These are phyloP conservation scores for Leptographium radiaticola DNA, from an alignment of 2,329 filamentous ascomycete species.

Conservation along the genomic window DNA sequence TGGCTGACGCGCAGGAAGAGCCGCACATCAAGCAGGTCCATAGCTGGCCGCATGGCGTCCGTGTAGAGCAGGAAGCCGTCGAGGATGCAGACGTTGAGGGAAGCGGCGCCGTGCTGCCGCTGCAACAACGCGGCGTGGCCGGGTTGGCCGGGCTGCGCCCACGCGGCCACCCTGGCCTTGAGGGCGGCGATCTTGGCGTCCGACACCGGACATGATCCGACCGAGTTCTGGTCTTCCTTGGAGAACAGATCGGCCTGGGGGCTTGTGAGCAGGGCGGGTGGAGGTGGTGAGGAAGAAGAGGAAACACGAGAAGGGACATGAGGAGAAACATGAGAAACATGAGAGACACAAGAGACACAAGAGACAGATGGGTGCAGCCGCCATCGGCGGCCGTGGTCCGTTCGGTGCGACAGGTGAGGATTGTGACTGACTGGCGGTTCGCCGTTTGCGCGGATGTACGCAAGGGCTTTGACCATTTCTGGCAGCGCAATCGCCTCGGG, in stretches of 20 bases:
- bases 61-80: conserved; percentile 85
- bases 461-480: conserved; percentile 52
- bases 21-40: conserved; percentile 55
- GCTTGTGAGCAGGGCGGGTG: conserved; percentile 3
- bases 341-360: background rate
- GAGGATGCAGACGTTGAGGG: conserved; percentile 52
- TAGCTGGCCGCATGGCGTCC: conserved; percentile 35
- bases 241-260: conserved; percentile 34
- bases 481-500: conserved; percentile 62
- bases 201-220: conserved; percentile 41
- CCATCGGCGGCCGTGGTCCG: conserved; percentile 14
- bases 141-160: conserved; percentile 30
- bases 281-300: background rate
- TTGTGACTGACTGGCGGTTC: conserved; percentile 41
- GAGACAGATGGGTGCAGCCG: background rate
- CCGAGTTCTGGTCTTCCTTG: conserved; percentile 51
- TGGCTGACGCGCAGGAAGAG: conserved; percentile 66
- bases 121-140: conserved; percentile 19
- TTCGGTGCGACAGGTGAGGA: conserved; percentile 13
- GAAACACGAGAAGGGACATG: background rate
- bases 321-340: background rate
- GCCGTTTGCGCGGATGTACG: conserved; percentile 57
- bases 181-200: conserved; percentile 31
- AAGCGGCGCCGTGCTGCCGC: background rate
- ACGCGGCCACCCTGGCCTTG: conserved; percentile 32